Percentiles rank a stretch among this genome's conserved stretches.
Conservation (phyloP, 2,329 filamentous ascomycete species). For the Madurella mycetomatis region DNA sequence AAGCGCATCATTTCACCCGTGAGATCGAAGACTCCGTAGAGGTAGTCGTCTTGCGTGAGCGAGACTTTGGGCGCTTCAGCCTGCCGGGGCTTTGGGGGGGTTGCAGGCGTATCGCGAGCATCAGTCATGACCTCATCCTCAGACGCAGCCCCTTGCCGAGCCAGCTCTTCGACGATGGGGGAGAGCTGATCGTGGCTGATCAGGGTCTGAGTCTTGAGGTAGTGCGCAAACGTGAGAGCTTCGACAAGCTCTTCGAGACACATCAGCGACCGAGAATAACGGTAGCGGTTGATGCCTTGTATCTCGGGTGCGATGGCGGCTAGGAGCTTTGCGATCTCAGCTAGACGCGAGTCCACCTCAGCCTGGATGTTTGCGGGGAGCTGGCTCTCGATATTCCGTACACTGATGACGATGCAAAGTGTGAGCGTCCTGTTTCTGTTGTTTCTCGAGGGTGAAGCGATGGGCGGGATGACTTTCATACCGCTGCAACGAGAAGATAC, state of each 20-base stretch:
- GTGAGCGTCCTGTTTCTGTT: not conserved
- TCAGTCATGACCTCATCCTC: constrained; percentile 25
- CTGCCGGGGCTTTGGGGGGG: not conserved
- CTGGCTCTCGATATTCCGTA: constrained; percentile 57
- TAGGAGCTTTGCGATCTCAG: constrained; percentile 68
- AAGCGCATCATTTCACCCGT: constrained; percentile 97
- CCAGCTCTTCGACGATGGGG: constrained; percentile 38
- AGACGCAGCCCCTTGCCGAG: constrained; percentile 27
- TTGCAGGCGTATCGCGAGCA: constrained; percentile 28
- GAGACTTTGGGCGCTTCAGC: constrained; percentile 39
- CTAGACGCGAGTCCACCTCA: constrained; percentile 64
- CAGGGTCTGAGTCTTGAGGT: constrained; percentile 71
- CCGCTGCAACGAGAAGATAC: constrained; percentile 82
- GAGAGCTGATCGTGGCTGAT: constrained; percentile 63
- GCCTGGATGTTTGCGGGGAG: constrained; percentile 66
- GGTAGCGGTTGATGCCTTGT: constrained; percentile 71
- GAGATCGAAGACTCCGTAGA: constrained; percentile 88
- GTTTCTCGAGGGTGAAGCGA: not conserved
- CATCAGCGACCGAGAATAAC: constrained; percentile 75
- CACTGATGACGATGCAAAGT: constrained; percentile 41
- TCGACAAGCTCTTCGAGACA: constrained; percentile 95
- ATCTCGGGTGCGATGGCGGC: constrained; percentile 66
- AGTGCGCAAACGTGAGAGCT: constrained; percentile 82
- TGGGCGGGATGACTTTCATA: constrained; percentile 33
- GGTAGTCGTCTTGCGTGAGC: constrained; percentile 77